These are phyloP conservation scores for Trametes cingulata DNA, from an alignment of 768 basidiomycete genomes.

Conservation along the genomic window DNA sequence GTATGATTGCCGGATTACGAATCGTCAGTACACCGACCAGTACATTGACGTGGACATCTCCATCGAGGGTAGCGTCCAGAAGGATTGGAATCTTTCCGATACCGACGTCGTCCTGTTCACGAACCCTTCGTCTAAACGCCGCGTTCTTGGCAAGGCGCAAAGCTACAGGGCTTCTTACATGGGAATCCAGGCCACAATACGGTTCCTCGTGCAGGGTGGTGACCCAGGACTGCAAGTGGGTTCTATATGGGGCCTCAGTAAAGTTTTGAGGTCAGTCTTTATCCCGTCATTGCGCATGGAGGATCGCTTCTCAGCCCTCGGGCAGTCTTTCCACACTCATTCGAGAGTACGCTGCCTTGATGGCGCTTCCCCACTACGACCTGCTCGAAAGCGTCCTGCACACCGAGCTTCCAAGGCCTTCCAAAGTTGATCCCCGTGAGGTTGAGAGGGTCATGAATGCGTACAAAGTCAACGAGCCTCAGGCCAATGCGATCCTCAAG, in stretches of 20 bases:
- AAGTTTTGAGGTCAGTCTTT: conserved; percentile 73
- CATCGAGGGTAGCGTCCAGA: conserved; percentile 57
- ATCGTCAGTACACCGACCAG: conserved; percentile 73
- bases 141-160: conserved; percentile 72
- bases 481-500: conserved; percentile 84
- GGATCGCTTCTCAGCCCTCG: neutral
- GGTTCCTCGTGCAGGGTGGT: conserved; percentile 45
- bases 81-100: conserved; percentile 77
- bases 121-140: conserved; percentile 52
- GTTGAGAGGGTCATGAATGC: conserved; percentile 65
- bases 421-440: conserved; percentile 48
- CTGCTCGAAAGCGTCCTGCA: conserved; percentile 67
- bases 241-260: conserved; percentile 72
- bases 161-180: conserved; percentile 42
- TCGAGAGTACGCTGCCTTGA: conserved; percentile 88
- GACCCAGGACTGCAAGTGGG: conserved; percentile 67
- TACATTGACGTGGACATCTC: conserved; percentile 80
- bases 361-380: conserved; percentile 82
- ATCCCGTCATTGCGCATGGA: neutral
- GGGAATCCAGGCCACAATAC: conserved; percentile 59
- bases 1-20: conserved; percentile 63
- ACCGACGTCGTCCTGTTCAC: conserved; percentile 83
- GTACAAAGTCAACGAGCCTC: conserved; percentile 88
- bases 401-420: conserved; percentile 55
- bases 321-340: conserved; percentile 84